Evolutionary conservation across 345 rosid species (phyloP).

Genomic region (Orychophragmus violaceus): DNA sequence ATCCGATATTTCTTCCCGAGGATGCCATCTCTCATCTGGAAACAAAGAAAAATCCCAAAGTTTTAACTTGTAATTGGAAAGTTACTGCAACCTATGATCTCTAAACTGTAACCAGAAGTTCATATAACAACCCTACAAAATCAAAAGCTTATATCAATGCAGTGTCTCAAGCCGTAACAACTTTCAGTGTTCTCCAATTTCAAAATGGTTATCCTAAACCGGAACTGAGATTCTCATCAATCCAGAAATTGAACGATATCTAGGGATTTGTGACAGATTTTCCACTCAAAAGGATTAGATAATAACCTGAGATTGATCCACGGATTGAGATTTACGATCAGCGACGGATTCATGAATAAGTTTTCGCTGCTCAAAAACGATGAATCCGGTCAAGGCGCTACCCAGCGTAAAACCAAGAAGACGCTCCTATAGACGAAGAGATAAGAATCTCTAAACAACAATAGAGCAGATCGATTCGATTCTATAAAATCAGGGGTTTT

Average conservation of each 20-base stretch:
- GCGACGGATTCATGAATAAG: conserved; percentile 53
- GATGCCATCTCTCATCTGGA: conserved; percentile 51
- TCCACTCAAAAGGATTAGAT: background rate
- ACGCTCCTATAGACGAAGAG: conserved; percentile 28
- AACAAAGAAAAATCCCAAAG: background rate
- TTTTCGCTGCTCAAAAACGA: conserved; percentile 68
- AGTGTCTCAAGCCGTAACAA: no score
- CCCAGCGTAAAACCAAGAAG: conserved; percentile 77
- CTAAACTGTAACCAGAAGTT: background rate
- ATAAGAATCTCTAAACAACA: background rate
- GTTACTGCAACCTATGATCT: background rate
- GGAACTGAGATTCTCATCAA: background rate
- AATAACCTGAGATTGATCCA: conserved; percentile 42
- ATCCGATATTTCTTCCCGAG: conserved; percentile 52
- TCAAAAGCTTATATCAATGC: background rate
- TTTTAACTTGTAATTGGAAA: background rate
- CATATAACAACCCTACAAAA: background rate
- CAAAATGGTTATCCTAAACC: background rate
- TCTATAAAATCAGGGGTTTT: background rate
- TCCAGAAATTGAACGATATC: background rate
- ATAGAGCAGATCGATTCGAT: background rate
- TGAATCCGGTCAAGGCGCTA: conserved; percentile 43
- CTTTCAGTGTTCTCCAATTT: background rate
- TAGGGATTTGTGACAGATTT: conserved; percentile 29
- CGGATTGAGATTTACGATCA: conserved; percentile 24